Evolutionary conservation across 345 rosid species (phyloP).

Genomic region (Cardiospermum halicacabum): DNA sequence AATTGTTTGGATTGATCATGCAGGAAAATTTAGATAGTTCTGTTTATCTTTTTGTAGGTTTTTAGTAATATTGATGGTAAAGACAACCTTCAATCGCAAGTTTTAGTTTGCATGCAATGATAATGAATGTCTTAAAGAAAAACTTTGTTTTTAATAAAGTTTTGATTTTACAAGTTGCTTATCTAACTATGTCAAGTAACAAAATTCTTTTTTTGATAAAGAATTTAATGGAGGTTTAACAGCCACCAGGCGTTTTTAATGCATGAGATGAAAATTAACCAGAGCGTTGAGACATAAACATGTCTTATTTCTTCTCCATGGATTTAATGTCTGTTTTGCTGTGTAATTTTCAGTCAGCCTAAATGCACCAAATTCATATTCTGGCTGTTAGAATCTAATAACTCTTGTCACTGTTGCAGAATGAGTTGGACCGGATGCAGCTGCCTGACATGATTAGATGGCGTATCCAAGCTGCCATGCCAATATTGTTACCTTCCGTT

Average conservation of each 20-base stretch:
- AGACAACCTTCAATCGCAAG: not conserved
- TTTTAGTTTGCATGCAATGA: too few species aligned
- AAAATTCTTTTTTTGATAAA: too few species aligned
- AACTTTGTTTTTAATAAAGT: too few species aligned
- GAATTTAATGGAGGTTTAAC: not conserved
- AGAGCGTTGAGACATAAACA: not conserved
- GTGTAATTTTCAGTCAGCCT: not conserved
- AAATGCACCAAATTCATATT: not conserved
- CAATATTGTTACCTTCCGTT: conserved; percentile 55
- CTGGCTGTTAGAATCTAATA: not conserved
- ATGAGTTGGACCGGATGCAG: conserved; percentile 82
- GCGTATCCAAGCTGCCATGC: conserved; percentile 97
- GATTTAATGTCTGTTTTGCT: not conserved
- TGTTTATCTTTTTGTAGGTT: not conserved
- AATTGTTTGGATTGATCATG: not conserved
- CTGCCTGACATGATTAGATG: conserved; percentile 79
- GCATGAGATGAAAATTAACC: not conserved
- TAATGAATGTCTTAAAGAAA: too few species aligned
- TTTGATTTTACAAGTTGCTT: too few species aligned
- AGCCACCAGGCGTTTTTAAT: not conserved
- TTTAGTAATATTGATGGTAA: not conserved
- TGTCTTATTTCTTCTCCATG: not conserved
- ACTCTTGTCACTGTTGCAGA: conserved; percentile 46
- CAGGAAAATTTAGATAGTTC: not conserved
- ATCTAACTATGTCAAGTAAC: too few species aligned